Percentiles rank a stretch among this genome's conserved stretches.
Conservation (phyloP, 179 eudicot genomes). For the Patellifolia procumbens region DNA sequence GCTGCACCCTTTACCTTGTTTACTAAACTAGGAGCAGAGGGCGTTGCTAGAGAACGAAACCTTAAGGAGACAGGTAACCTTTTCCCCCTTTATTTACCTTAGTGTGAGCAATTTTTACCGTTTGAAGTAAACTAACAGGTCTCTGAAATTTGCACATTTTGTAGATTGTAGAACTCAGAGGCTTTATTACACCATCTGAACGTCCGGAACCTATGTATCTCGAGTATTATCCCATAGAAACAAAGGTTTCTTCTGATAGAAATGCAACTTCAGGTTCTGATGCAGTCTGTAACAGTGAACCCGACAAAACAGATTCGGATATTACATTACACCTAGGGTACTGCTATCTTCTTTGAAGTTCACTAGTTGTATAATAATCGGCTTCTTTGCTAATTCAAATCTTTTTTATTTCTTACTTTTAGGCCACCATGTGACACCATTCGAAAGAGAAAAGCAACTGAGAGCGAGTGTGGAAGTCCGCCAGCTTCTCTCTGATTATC, state of each 20-base stretch:
- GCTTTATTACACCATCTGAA: conserved; percentile 34
- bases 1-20: neutral
- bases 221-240: conserved; percentile 36
- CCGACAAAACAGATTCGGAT: conserved; percentile 47
- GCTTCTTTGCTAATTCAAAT: neutral
- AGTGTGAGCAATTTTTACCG: neutral
- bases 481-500: conserved; percentile 26
- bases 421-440: conserved; percentile 39
- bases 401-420: neutral
- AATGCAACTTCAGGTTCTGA: conserved; percentile 36
- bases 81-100: neutral
- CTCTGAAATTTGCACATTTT: neutral
- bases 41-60: conserved; percentile 62
- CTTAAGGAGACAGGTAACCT: conserved; percentile 60
- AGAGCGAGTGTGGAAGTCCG: conserved; percentile 30
- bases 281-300: conserved; percentile 30
- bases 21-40: conserved; percentile 50
- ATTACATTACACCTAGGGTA: conserved; percentile 64
- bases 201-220: conserved; percentile 37
- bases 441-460: conserved; percentile 46
- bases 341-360: neutral
- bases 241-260: conserved; percentile 29
- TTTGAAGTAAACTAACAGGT: neutral
- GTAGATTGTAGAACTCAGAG: conserved; percentile 64
- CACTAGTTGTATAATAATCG: neutral